Conservation (phyloP, 2,329 filamentous ascomycete genomes). For the Dactylellina drechsleri region DNA sequence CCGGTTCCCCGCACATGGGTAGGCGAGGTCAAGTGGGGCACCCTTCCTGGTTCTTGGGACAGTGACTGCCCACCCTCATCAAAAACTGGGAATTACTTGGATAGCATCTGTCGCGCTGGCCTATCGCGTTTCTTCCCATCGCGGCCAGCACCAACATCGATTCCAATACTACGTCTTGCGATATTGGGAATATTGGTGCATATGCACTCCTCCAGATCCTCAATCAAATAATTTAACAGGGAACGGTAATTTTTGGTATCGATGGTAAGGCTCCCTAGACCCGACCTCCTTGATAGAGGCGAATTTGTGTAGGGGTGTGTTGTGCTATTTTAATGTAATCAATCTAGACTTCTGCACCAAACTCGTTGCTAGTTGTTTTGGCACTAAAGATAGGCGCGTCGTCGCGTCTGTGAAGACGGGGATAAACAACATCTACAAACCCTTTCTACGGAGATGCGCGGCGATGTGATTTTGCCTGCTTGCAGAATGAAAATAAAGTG, state of each 20-base stretch:
- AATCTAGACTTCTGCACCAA: conserved; percentile 33
- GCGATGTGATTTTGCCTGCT: background rate
- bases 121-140: conserved; percentile 18
- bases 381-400: conserved; percentile 1
- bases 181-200: conserved; percentile 32
- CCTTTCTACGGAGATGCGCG: conserved; percentile 3
- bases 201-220: conserved; percentile 31
- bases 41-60: conserved; percentile 49
- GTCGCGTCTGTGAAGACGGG: conserved; percentile 13
- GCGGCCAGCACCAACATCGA: conserved; percentile 3
- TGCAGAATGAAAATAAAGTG: conserved; percentile 13
- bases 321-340: conserved; percentile 12
- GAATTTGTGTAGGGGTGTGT: conserved; percentile 15
- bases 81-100: conserved; percentile 35
- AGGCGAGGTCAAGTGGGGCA: conserved; percentile 45
- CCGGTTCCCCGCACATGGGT: conserved; percentile 54
- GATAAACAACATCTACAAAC: conserved; percentile 6
- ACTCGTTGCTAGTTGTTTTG: background rate
- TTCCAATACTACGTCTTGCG: conserved; percentile 36
- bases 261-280: conserved; percentile 29
- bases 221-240: conserved; percentile 7
- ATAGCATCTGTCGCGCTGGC: conserved; percentile 3
- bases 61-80: conserved; percentile 47
- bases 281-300: conserved; percentile 18
- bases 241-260: conserved; percentile 8